A percentile compares a stretch with the other conserved stretches of the same genome.
These are phyloP conservation scores for Globisporangium recalcitrans DNA, from an alignment of 352 stramenopile genomes.

Conservation along the genomic window DNA sequence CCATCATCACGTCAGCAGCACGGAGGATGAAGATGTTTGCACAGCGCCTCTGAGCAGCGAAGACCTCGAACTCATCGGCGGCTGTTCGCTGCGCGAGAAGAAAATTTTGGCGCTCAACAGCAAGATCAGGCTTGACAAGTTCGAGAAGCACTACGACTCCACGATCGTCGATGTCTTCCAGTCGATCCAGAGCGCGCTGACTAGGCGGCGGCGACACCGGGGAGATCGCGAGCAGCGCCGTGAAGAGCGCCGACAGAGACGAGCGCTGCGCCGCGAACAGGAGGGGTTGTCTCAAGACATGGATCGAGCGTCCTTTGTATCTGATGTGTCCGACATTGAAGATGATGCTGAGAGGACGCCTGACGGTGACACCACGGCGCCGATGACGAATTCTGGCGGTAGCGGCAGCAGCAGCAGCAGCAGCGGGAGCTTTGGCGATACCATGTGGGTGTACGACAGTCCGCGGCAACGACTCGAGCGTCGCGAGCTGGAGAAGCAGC, in stretches of 20 bases:
- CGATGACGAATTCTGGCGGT: constrained; percentile 26
- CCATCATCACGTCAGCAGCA: constrained; percentile 4
- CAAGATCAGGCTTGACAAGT: constrained; percentile 43
- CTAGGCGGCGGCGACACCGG: constrained; percentile 9
- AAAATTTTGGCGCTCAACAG: constrained; percentile 50
- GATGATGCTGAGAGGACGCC: constrained; percentile 10
- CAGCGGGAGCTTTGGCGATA: constrained; percentile 31
- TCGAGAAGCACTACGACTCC: constrained; percentile 60
- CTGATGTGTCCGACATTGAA: background rate
- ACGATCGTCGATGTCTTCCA: constrained; percentile 56
- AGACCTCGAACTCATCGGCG: background rate
- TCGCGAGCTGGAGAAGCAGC: constrained; percentile 46
- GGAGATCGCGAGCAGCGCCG: constrained; percentile 3
- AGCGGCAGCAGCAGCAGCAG: constrained; percentile 27
- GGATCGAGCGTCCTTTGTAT: background rate
- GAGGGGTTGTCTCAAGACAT: background rate
- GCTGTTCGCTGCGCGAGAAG: constrained; percentile 46
- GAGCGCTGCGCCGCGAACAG: background rate
- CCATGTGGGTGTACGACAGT: constrained; percentile 49
- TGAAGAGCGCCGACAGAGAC: background rate
- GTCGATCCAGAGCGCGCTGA: constrained; percentile 35
- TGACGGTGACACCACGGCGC: constrained; percentile 23
- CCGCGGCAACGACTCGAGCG: constrained; percentile 45
- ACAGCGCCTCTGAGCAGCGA: background rate
- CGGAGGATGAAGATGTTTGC: constrained; percentile 8